These are phyloP conservation scores for Peronospora farinosa DNA, from an alignment of 352 stramenopile genomes.

Conservation along the genomic window DNA sequence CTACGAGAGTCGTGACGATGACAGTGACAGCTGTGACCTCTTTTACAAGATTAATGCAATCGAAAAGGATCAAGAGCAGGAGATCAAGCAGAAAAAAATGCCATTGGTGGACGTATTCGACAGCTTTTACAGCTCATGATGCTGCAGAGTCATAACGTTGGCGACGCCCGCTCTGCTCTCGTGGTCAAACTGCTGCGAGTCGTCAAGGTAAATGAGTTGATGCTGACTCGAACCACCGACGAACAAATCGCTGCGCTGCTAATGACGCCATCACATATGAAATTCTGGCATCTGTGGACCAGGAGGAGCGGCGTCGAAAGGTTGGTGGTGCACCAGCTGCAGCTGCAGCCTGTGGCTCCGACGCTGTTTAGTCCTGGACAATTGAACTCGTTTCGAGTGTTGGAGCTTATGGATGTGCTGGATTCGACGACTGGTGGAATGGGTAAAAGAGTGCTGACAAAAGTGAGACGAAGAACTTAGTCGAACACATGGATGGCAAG, in stretches of 20 bases:
- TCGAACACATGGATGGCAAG: conserved; percentile 30
- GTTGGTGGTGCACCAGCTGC: conserved; percentile 14
- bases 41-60: conserved; percentile 30
- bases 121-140: conserved; percentile 58
- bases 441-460: conserved; percentile 67
- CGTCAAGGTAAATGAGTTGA: conserved; percentile 50
- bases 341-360: conserved; percentile 4
- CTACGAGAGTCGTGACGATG: conserved; percentile 31
- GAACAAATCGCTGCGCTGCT: conserved; percentile 64
- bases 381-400: conserved; percentile 53
- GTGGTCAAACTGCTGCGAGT: conserved; percentile 50
- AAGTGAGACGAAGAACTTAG: conserved; percentile 47
- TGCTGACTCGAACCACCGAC: conserved; percentile 57
- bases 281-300: conserved; percentile 57
- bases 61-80: conserved; percentile 1
- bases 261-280: conserved; percentile 73
- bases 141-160: conserved; percentile 52
- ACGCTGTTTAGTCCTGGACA: conserved; percentile 21
- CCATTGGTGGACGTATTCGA: conserved; percentile 34
- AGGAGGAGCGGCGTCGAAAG: conserved; percentile 44
- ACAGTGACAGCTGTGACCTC: conserved; percentile 29
- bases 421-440: conserved; percentile 70
- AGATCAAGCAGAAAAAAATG: conserved; percentile 14
- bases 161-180: conserved; percentile 44
- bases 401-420: conserved; percentile 70